A percentile compares a stretch with the other conserved stretches of the same genome.
Conservation (phyloP, 148 eudicot genomes). For the Linanthus parryae region DNA sequence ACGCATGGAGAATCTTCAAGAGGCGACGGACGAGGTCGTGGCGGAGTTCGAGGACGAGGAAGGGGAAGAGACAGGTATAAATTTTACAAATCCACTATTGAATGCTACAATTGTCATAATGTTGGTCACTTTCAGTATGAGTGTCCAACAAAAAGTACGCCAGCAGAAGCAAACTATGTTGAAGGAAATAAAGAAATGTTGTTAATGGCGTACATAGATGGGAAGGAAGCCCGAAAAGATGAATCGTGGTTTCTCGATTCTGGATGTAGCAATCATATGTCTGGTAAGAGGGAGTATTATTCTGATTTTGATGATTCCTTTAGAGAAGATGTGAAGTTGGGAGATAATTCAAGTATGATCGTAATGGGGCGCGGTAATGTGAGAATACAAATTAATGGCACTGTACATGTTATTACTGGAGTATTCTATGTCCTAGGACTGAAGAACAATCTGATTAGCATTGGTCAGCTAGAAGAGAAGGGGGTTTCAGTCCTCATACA, state of each 20-base stretch:
- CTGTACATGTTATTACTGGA: neutral
- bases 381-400: neutral
- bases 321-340: too few species aligned
- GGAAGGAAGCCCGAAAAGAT: neutral
- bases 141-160: neutral
- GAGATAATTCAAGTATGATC: too few species aligned
- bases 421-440: neutral
- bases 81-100: slow-evolving; percentile 2
- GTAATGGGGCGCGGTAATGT: neutral
- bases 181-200: neutral
- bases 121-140: too few species aligned
- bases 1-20: slow-evolving; percentile 1
- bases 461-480: neutral
- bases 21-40: neutral
- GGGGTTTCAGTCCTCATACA: neutral
- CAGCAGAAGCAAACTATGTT: neutral
- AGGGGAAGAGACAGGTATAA: neutral
- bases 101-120: neutral
- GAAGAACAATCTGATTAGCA: too few species aligned
- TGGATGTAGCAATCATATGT: too few species aligned
- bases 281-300: too few species aligned
- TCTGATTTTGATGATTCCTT: too few species aligned
- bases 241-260: neutral
- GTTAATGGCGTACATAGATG: neutral
- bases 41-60: neutral